Evolutionary conservation across 805 yeast genomes (phyloP), one percentile per base, ranked within the genome.

Genomic region (Blastobotrys americana): DNA sequence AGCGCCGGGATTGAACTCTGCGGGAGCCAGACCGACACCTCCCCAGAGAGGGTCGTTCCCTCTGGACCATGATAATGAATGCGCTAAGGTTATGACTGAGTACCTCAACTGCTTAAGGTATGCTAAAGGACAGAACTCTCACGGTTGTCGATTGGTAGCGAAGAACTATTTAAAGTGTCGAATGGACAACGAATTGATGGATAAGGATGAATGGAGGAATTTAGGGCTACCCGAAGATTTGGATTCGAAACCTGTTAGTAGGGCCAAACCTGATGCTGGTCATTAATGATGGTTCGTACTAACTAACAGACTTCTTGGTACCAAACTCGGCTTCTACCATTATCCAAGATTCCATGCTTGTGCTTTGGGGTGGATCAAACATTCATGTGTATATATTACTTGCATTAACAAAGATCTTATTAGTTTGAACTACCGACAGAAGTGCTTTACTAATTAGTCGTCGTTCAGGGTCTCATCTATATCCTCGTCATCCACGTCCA

Each of bases 1-100:
- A 18, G 15, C 57, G 2, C 58, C 61, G 8, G 64, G 63, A 15
- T 47, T 59, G 3, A 51, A 55, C 6, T 44, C 52, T 19, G 49
- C 54, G 2, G 55, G 59, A 37, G 44, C 63, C 46, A 22, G 55
- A 10, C 96, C 97, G 6, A 82, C 90, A 0, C 96, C 98, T 18
- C 98, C 98, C 2, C 96, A 90, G 53, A 70, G 96, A 53, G 98
- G 98, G 0, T 86, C 97, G 0, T 90, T 90, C 64, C 98, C 97
- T 0, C 68, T 90, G 37, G 98, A 90, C 58, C 98, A 90, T 58
- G 80, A 76, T 48, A 75, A 74, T 5, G 97, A 93, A 52, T 90
- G 97, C 59, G 77, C 79, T 18, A 70, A 71, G 18, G 75, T 78
- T 46, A 93, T 89, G 93, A 60, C 72, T 37, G 76, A 75, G 39